phyloP scores from a whole-genome alignment of 345 rosid genomes.

The Hibiscus syriacus region DNA sequence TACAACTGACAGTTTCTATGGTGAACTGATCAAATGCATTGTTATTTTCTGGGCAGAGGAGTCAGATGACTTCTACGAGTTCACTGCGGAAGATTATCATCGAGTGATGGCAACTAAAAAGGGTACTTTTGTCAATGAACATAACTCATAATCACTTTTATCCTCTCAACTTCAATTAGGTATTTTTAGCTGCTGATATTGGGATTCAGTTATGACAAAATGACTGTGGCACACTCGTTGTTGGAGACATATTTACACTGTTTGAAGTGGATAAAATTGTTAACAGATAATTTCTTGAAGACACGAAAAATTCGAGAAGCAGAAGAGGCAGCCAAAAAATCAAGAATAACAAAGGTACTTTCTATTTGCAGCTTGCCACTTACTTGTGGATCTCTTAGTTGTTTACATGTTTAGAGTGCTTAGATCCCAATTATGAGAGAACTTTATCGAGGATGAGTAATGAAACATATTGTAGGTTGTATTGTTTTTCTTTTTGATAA shows the following conservation, averaged over 20 bases:
- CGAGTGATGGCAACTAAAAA: constrained; percentile 52
- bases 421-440: neutral
- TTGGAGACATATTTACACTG: neutral
- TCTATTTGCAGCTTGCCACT: constrained; percentile 8
- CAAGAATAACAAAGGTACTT: constrained; percentile 66
- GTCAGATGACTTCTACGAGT: constrained; percentile 78
- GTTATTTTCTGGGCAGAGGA: constrained; percentile 37
- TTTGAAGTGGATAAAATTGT: neutral
- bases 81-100: constrained; percentile 71
- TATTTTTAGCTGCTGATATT: neutral
- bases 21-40: neutral
- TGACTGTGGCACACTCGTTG: neutral
- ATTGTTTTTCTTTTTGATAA: constrained; percentile 3
- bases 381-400: neutral
- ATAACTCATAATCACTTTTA: neutral
- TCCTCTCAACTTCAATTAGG: neutral
- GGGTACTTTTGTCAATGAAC: constrained; percentile 29
- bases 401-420: neutral
- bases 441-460: neutral
- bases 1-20: neutral
- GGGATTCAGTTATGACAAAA: neutral
- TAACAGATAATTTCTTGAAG: constrained; percentile 65
- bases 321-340: constrained; percentile 74
- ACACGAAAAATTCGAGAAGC: constrained; percentile 79
- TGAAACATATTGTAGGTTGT: neutral